Conservation (phyloP, 352 stramenopile species). For the Aphanomyces astaci region DNA sequence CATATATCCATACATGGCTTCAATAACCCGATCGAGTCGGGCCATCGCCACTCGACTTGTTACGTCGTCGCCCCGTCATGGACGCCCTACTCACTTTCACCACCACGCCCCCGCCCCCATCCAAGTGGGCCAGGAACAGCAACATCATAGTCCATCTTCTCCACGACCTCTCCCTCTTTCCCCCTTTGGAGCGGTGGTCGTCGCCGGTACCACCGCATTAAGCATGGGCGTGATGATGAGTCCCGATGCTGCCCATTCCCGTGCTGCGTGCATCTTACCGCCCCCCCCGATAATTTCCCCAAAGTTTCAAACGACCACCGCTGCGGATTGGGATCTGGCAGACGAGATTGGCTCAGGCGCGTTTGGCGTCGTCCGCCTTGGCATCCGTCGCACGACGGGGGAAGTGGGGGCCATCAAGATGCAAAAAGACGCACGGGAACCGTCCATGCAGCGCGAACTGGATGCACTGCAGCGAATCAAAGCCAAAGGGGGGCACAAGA, state of each 20-base stretch:
- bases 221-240: background rate
- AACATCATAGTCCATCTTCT: background rate
- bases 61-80: background rate
- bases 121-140: background rate
- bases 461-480: conserved; percentile 63
- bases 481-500: conserved; percentile 65
- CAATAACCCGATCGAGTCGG: background rate
- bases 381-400: conserved; percentile 56
- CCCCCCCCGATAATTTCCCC: background rate
- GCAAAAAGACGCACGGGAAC: conserved; percentile 39
- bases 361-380: conserved; percentile 61
- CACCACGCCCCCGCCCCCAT: background rate
- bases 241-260: background rate
- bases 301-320: background rate
- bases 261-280: background rate
- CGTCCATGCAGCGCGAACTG: conserved; percentile 59
- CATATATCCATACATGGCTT: no score
- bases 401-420: conserved; percentile 70
- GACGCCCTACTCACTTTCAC: background rate
- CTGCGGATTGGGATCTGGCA: background rate
- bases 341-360: conserved; percentile 64
- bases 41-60: background rate
- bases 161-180: background rate
- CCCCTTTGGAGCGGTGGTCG: background rate
- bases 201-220: conserved; percentile 11